A percentile compares a stretch with the other conserved stretches of the same genome.
Conservation (phyloP, 257 asterid genomes). For the Linderniella brevidens region DNA sequence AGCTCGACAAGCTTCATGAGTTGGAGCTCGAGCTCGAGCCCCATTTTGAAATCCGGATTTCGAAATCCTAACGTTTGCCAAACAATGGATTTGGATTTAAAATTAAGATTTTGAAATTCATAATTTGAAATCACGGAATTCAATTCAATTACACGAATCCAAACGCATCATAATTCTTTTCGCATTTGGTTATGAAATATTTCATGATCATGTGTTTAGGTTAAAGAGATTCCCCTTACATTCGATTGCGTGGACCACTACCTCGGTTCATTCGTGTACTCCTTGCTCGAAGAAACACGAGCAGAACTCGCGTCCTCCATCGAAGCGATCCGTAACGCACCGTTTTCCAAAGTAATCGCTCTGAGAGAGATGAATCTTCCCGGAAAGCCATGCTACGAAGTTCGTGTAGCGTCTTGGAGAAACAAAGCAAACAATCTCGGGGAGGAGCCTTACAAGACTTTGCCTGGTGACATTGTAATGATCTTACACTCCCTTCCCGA, state of each 20-base stretch:
- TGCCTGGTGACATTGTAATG: conserved; percentile 37
- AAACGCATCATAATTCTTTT: no score
- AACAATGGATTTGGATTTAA: no score
- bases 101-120: no score
- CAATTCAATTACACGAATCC: no score
- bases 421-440: conserved; percentile 19
- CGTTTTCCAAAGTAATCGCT: conserved; percentile 31
- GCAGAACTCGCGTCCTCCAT: conserved; percentile 26
- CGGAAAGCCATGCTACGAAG: not conserved
- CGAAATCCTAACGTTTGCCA: no score
- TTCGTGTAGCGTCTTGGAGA: conserved; percentile 22
- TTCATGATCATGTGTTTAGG: conserved; percentile 16
- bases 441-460: conserved; percentile 21
- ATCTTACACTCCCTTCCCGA: conserved; percentile 23
- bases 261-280: conserved; percentile 22
- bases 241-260: conserved; percentile 25
- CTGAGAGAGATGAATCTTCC: not conserved
- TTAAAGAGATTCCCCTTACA: conserved; percentile 27
- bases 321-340: conserved; percentile 24
- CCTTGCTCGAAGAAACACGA: conserved; percentile 50
- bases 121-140: no score
- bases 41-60: no score
- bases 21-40: no score
- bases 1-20: no score
- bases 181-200: not conserved